phyloP scores from a whole-genome alignment of 345 rosid genomes.

The Camelina sativa region DNA sequence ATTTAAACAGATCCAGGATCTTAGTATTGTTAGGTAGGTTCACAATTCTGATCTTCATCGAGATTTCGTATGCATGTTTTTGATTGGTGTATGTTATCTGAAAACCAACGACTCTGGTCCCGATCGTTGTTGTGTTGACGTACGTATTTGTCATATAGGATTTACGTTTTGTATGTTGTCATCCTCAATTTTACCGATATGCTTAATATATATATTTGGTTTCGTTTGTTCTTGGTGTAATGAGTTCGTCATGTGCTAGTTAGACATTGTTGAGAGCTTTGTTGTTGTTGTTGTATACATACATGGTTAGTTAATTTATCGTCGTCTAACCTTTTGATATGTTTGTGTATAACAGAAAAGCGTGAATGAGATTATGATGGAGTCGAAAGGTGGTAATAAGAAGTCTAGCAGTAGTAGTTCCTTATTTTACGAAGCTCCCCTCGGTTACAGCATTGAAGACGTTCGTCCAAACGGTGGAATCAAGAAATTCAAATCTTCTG shows the following conservation, averaged over 20 bases:
- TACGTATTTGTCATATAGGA: too few species aligned
- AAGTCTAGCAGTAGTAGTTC: slow-evolving; percentile 81
- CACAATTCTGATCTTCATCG: neutral
- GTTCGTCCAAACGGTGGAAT: slow-evolving; percentile 97
- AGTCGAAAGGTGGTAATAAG: slow-evolving; percentile 94
- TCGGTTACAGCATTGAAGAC: slow-evolving; percentile 99
- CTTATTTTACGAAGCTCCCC: slow-evolving; percentile 91
- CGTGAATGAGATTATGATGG: slow-evolving; percentile 92
- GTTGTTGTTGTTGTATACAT: neutral
- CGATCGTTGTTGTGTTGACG: too few species aligned
- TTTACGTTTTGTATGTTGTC: too few species aligned
- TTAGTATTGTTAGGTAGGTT: neutral
- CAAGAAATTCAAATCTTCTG: slow-evolving; percentile 99
- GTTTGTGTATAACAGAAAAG: slow-evolving; percentile 35
- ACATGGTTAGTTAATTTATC: neutral
- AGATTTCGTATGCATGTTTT: neutral
- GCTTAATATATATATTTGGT: too few species aligned
- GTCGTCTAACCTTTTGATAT: neutral
- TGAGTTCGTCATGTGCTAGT: neutral
- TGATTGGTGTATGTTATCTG: neutral
- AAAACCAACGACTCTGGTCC: neutral
- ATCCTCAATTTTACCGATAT: too few species aligned
- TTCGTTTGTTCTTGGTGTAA: neutral
- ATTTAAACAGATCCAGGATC: neutral
- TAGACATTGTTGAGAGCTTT: too few species aligned